These are phyloP conservation scores for Ascobolus immersus DNA, from an alignment of 495 filamentous ascomycete genomes.

Conservation along the genomic window DNA sequence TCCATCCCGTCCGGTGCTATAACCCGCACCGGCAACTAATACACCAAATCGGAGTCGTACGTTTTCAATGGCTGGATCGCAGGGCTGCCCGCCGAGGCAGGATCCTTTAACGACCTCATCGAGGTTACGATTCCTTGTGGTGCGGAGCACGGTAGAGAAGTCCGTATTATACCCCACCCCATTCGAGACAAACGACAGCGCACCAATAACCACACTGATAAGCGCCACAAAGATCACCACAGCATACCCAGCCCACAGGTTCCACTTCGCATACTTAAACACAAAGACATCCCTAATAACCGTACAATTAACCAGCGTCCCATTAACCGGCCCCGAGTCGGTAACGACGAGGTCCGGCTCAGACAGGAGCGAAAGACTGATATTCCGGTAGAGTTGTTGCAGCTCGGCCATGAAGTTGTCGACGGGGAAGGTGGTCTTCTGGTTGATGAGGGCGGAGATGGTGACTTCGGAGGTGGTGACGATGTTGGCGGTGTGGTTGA, in stretches of 20 bases:
- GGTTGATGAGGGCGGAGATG: slow-evolving; percentile 16
- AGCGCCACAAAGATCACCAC: slow-evolving; percentile 15
- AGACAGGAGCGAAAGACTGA: slow-evolving; percentile 17
- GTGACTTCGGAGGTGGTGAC: slow-evolving; percentile 17
- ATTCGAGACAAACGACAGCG: slow-evolving; percentile 14
- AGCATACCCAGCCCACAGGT: slow-evolving; percentile 20
- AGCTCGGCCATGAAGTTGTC: slow-evolving; percentile 10
- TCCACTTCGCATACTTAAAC: slow-evolving; percentile 13
- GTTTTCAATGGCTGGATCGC: slow-evolving; percentile 16
- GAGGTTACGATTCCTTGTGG: slow-evolving; percentile 19
- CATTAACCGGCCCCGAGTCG: no score
- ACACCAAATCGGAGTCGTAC: slow-evolving; percentile 19
- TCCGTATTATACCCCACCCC: slow-evolving; percentile 18
- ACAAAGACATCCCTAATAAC: slow-evolving; percentile 14
- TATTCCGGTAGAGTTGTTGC: slow-evolving; percentile 17
- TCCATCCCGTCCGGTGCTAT: no score
- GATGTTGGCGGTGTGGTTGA: slow-evolving; percentile 4
- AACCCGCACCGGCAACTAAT: no score
- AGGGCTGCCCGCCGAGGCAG: slow-evolving; percentile 20
- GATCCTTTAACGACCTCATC: slow-evolving; percentile 17
- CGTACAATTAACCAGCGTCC: slow-evolving; percentile 7
- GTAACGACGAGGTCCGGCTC: slow-evolving; percentile 17
- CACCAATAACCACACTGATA: slow-evolving; percentile 15
- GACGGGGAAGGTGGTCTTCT: slow-evolving; percentile 11
- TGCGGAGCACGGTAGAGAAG: slow-evolving; percentile 21